Conservation (phyloP, 1,284 basidiomycete species). For the Rhodotorula sp. region DNA sequence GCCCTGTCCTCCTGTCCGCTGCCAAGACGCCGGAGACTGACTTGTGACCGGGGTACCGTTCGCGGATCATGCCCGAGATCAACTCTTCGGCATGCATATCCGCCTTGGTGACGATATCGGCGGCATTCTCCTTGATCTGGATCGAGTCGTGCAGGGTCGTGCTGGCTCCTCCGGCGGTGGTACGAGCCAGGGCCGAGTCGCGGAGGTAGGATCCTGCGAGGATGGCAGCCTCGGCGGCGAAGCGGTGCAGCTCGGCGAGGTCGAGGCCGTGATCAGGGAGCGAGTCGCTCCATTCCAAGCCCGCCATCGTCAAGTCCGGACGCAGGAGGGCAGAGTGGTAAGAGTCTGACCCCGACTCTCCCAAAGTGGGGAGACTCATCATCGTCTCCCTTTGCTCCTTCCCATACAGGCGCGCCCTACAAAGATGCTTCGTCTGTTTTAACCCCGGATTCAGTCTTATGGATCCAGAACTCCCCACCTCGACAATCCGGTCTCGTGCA, state of each 20-base stretch:
- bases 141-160: constrained; percentile 27
- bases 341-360: too few relatives aligned
- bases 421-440: too few relatives aligned
- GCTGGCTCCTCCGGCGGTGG: constrained; percentile 21
- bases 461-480: too few relatives aligned
- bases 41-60: constrained; percentile 42
- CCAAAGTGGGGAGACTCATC: not conserved
- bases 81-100: constrained; percentile 41
- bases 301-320: not conserved
- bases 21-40: constrained; percentile 1
- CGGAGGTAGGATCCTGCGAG: constrained; percentile 42
- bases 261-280: constrained; percentile 14
- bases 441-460: too few relatives aligned
- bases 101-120: constrained; percentile 42
- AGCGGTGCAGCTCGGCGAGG: constrained; percentile 36
- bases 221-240: constrained; percentile 38
- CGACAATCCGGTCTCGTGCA: too few relatives aligned
- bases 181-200: constrained; percentile 38
- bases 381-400: too few relatives aligned
- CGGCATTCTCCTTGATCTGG: constrained; percentile 42
- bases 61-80: constrained; percentile 36
- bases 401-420: too few relatives aligned
- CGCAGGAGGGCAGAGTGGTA: not conserved
- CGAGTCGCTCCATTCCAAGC: not conserved
- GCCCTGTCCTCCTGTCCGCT: not conserved